These are phyloP conservation scores for Hyaloscypha variabilis DNA, from an alignment of 495 filamentous ascomycete genomes.

Conservation along the genomic window DNA sequence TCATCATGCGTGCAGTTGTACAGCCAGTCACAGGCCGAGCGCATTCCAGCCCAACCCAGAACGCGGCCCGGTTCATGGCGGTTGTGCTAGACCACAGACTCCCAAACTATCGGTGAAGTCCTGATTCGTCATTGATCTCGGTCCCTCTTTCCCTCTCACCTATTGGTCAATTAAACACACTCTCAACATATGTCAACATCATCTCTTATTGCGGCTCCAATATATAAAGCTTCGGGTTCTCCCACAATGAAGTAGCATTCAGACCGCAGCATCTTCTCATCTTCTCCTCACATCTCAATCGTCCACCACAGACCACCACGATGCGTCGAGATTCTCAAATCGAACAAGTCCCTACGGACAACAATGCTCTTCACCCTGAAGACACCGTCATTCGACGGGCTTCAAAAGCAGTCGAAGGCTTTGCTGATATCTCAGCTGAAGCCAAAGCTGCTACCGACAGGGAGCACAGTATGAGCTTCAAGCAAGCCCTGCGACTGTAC, in stretches of 20 bases:
- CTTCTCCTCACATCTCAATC: background rate
- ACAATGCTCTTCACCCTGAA: slow-evolving; percentile 16
- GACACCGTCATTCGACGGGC: slow-evolving; percentile 19
- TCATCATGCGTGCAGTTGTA: background rate
- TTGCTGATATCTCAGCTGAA: slow-evolving; percentile 14
- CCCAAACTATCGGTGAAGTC: background rate
- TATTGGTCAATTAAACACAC: slow-evolving; percentile 1
- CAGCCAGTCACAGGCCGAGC: slow-evolving; percentile 27
- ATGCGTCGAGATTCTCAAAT: slow-evolving; percentile 10
- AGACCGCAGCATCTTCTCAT: slow-evolving; percentile 3
- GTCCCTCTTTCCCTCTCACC: background rate
- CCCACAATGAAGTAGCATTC: background rate
- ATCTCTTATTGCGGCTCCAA: background rate
- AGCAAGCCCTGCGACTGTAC: slow-evolving; percentile 51
- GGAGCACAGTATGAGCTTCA: slow-evolving; percentile 53
- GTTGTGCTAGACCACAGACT: background rate
- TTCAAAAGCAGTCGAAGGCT: slow-evolving; percentile 13
- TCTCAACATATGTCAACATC: background rate
- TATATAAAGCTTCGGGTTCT: background rate
- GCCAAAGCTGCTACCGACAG: slow-evolving; percentile 36
- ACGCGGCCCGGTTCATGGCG: background rate
- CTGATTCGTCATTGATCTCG: background rate
- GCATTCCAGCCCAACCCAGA: background rate
- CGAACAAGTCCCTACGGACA: slow-evolving; percentile 4
- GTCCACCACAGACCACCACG: no score